A percentile compares a stretch with the other conserved stretches of the same genome.
These are phyloP conservation scores for Trichoderma asperelloides DNA, from an alignment of 495 filamentous ascomycete genomes.

Conservation along the genomic window DNA sequence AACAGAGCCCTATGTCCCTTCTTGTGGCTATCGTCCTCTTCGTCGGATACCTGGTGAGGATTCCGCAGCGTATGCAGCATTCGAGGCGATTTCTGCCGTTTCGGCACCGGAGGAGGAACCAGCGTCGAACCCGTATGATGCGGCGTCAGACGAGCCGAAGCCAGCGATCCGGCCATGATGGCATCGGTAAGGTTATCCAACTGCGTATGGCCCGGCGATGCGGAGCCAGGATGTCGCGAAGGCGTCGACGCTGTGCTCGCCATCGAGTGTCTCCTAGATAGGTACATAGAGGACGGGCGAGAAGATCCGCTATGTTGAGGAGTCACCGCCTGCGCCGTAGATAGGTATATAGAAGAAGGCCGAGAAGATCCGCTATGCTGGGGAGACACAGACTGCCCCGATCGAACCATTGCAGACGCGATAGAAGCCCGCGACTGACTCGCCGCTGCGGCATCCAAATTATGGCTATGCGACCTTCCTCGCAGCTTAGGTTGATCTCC, in stretches of 20 bases:
- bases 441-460: neutral
- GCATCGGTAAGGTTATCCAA: constrained; percentile 52
- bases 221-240: neutral
- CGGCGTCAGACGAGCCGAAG: constrained; percentile 47
- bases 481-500: neutral
- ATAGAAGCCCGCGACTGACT: neutral
- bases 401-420: neutral
- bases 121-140: constrained; percentile 22
- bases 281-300: neutral
- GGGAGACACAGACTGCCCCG: neutral
- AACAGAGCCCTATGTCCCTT: constrained; percentile 36
- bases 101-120: constrained; percentile 16
- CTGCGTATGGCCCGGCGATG: neutral
- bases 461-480: neutral
- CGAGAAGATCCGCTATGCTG: neutral
- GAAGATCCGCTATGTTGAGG: neutral
- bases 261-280: neutral
- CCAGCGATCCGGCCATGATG: constrained; percentile 77
- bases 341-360: neutral
- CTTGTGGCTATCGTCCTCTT: constrained; percentile 39
- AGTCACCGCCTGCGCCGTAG: neutral
- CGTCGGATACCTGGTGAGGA: constrained; percentile 48
- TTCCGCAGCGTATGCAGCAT: constrained; percentile 70
- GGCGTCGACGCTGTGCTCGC: neutral
- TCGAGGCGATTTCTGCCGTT: constrained; percentile 22